Evolutionary conservation across 2,329 filamentous ascomycete species (phyloP).

Genomic region (Bipolaris zeicola): DNA sequence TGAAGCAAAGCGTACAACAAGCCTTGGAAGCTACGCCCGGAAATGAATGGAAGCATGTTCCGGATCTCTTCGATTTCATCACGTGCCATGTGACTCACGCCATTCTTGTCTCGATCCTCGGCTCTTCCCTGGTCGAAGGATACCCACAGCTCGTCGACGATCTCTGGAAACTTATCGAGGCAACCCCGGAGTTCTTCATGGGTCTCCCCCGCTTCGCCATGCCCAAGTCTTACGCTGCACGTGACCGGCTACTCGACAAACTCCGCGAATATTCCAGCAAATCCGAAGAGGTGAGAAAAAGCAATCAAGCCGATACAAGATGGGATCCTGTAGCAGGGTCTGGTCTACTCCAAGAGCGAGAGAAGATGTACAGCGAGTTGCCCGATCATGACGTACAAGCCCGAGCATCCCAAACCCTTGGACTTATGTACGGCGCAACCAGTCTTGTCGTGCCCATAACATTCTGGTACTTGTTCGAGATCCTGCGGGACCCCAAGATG

Average conservation of each 20-base stretch:
- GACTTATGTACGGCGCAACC: conserved; percentile 22
- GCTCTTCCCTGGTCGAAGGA: conserved; percentile 11
- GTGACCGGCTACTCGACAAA: conserved; percentile 21
- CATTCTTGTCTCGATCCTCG: conserved; percentile 13
- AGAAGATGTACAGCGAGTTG: conserved; percentile 18
- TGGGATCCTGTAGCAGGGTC: conserved; percentile 25
- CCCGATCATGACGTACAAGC: conserved; percentile 18
- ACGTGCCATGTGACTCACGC: conserved; percentile 12
- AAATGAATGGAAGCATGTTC: conserved; percentile 13
- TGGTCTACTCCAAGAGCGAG: conserved; percentile 20
- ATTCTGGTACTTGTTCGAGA: conserved; percentile 28
- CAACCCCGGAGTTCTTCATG: conserved; percentile 18
- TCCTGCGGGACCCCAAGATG: conserved; percentile 4
- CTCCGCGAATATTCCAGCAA: conserved; percentile 10
- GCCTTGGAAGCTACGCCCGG: not conserved
- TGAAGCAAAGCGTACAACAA: conserved; percentile 15
- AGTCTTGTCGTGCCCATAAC: conserved; percentile 19
- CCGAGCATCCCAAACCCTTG: conserved; percentile 21
- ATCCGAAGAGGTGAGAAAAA: conserved; percentile 5
- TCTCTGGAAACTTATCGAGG: conserved; percentile 25
- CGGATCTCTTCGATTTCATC: conserved; percentile 21
- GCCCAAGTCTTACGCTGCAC: conserved; percentile 14
- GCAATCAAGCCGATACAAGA: not conserved
- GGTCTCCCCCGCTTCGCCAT: conserved; percentile 19
- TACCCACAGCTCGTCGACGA: conserved; percentile 19